phyloP scores from a whole-genome alignment of 2,329 filamentous ascomycete genomes.

The Simplicillium aogashimaense region DNA sequence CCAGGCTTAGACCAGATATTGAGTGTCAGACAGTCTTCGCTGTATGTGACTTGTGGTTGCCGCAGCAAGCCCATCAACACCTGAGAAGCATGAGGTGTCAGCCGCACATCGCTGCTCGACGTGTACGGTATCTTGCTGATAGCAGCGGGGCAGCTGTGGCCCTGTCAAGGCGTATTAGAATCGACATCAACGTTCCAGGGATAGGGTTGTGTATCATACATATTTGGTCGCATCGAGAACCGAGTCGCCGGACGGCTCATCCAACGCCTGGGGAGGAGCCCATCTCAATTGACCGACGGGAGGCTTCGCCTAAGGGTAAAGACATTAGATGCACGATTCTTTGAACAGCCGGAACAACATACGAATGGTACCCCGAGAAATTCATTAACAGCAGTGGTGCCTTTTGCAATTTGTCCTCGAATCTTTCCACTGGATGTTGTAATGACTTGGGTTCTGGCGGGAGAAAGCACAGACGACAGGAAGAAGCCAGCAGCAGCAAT shows the following conservation, averaged over 20 bases:
- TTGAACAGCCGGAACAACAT: not conserved
- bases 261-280: too few relatives aligned
- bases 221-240: not conserved
- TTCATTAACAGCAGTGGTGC: not conserved
- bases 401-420: not conserved
- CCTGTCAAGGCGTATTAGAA: not conserved
- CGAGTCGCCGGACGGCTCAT: too few relatives aligned
- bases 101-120: too few relatives aligned
- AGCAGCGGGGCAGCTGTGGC: too few relatives aligned
- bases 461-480: too few relatives aligned
- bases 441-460: slow-evolving; percentile 10
- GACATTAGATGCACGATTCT: too few relatives aligned
- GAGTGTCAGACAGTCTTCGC: slow-evolving; percentile 21
- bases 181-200: not conserved
- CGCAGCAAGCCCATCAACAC: not conserved
- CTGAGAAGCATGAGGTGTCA: too few relatives aligned
- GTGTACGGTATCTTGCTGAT: too few relatives aligned
- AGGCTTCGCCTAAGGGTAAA: too few relatives aligned
- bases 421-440: not conserved
- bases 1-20: slow-evolving; percentile 27
- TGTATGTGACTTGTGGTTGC: not conserved
- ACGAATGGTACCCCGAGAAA: not conserved
- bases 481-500: too few relatives aligned
- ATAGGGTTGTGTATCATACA: not conserved
- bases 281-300: too few relatives aligned